These are phyloP conservation scores for Leccinum subrobustum DNA, from an alignment of 1,284 basidiomycete species.

Conservation along the genomic window DNA sequence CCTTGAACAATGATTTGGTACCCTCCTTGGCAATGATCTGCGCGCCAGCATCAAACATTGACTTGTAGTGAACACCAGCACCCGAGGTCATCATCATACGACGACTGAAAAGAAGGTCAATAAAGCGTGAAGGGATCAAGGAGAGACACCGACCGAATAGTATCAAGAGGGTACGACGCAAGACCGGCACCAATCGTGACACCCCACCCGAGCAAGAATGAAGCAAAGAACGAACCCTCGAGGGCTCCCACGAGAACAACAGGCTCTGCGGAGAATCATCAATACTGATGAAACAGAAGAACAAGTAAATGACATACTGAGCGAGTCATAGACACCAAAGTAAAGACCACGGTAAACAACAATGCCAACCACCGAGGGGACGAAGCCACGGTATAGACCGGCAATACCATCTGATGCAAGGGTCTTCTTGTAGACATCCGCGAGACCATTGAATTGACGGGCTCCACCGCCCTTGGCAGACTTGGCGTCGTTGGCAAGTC, in stretches of 20 bases:
- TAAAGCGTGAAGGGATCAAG: constrained; percentile 6
- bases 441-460: constrained; percentile 93
- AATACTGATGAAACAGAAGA: constrained; percentile 11
- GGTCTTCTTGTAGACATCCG: constrained; percentile 95
- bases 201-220: constrained; percentile 91
- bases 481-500: constrained; percentile 96
- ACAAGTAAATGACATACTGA: constrained; percentile 56
- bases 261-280: constrained; percentile 59
- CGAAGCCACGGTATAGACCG: constrained; percentile 94
- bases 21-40: constrained; percentile 92
- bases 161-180: constrained; percentile 94
- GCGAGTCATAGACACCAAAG: constrained; percentile 93
- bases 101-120: constrained; percentile 55
- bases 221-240: constrained; percentile 88
- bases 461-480: constrained; percentile 87
- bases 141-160: constrained; percentile 66
- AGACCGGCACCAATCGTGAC: constrained; percentile 95
- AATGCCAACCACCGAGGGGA: constrained; percentile 93
- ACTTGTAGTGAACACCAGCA: constrained; percentile 84
- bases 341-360: constrained; percentile 96
- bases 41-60: constrained; percentile 83
- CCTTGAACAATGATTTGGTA: constrained; percentile 87
- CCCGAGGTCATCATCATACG: constrained; percentile 97
- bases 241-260: constrained; percentile 88
- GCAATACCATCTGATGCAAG: constrained; percentile 85